Evolutionary conservation across 306 rosid species (phyloP).

Genomic region (Quercus ilex): DNA sequence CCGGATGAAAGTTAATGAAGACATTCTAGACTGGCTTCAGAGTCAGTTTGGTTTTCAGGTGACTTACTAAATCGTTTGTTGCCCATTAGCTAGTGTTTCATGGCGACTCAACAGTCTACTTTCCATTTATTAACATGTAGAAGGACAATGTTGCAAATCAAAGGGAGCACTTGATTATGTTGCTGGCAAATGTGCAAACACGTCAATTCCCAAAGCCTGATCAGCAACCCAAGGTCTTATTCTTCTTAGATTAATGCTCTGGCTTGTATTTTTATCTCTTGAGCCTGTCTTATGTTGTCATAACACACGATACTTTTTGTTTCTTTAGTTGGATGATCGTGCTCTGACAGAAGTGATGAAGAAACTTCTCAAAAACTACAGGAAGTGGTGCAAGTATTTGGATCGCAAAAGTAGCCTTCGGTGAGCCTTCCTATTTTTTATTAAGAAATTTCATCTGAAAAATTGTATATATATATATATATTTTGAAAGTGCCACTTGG

Average conservation of each 20-base stretch:
- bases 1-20: slow-evolving; percentile 59
- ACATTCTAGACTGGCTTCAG: slow-evolving; percentile 95
- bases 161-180: slow-evolving; percentile 94
- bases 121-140: slow-evolving; percentile 46
- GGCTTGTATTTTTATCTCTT: slow-evolving; percentile 9
- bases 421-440: slow-evolving; percentile 42
- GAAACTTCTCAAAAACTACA: slow-evolving; percentile 88
- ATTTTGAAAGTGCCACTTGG: slow-evolving; percentile 5
- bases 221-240: slow-evolving; percentile 70
- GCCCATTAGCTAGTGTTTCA: slow-evolving; percentile 11
- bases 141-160: slow-evolving; percentile 84
- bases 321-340: slow-evolving; percentile 72
- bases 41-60: slow-evolving; percentile 95
- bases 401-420: slow-evolving; percentile 98
- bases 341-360: slow-evolving; percentile 86
- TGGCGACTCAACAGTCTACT: slow-evolving; percentile 8
- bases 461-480: slow-evolving; percentile 2
- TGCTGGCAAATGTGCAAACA: slow-evolving; percentile 88
- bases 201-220: slow-evolving; percentile 63
- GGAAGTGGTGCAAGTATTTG: slow-evolving; percentile 90
- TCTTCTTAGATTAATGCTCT: slow-evolving; percentile 13
- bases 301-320: slow-evolving; percentile 12
- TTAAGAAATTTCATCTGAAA: background rate
- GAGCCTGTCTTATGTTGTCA: slow-evolving; percentile 4
- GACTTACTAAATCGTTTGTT: slow-evolving; percentile 19